Conservation (phyloP, 2,329 filamentous ascomycete species). For the Leptographium flavum region DNA sequence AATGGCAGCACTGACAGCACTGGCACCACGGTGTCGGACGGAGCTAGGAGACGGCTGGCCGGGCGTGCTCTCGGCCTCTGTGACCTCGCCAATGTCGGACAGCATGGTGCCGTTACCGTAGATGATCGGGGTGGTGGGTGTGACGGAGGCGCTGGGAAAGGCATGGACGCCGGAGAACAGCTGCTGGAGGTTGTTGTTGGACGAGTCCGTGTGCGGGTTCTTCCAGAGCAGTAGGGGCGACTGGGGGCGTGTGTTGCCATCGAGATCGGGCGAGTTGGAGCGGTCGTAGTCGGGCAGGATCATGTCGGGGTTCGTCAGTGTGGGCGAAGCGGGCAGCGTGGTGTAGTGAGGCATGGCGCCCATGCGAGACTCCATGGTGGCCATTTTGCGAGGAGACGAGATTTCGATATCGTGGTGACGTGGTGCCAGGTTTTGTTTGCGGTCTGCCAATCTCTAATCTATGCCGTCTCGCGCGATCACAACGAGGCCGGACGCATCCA, state of each 20-base stretch:
- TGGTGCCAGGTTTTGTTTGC: not conserved
- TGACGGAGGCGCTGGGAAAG: conserved; percentile 29
- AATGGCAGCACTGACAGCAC: not conserved
- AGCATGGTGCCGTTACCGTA: conserved; percentile 58
- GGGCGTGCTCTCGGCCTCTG: conserved; percentile 34
- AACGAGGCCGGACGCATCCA: no score
- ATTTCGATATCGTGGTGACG: no score
- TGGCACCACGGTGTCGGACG: conserved; percentile 1
- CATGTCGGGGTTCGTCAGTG: conserved; percentile 87
- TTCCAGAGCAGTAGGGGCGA: conserved; percentile 40
- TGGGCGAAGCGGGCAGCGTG: conserved; percentile 57
- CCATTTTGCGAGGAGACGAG: no score
- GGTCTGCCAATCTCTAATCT: no score
- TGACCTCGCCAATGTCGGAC: conserved; percentile 48
- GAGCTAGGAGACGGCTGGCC: conserved; percentile 21
- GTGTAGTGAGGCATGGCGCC: conserved; percentile 23
- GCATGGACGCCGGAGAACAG: conserved; percentile 26
- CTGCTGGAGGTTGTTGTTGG: conserved; percentile 22
- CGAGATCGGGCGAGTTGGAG: not conserved
- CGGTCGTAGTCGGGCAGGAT: conserved; percentile 46
- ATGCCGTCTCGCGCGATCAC: no score
- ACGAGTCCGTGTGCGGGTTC: conserved; percentile 22
- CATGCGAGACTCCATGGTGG: conserved; percentile 12
- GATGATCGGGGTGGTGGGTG: conserved; percentile 48
- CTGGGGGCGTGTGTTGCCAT: conserved; percentile 25